These are phyloP conservation scores for Fusarium sp. DNA, from an alignment of 2,329 filamentous ascomycete genomes.

Conservation along the genomic window DNA sequence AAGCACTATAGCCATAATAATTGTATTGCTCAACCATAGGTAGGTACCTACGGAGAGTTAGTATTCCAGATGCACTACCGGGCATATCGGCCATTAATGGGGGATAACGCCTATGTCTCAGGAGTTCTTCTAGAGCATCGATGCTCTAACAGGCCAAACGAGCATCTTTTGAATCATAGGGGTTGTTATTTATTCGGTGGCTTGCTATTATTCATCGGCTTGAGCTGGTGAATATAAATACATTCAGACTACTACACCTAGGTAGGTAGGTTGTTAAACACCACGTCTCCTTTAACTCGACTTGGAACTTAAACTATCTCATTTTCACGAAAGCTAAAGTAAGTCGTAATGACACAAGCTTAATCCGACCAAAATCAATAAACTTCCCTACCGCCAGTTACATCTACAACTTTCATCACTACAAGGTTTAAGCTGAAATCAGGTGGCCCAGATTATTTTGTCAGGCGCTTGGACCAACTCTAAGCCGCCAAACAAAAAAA, in stretches of 20 bases:
- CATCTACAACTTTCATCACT: neutral
- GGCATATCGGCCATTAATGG: neutral
- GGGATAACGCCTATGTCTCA: constrained; percentile 25
- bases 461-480: constrained; percentile 44
- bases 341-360: too few relatives aligned
- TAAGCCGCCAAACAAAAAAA: constrained; percentile 39
- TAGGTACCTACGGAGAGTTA: too few relatives aligned
- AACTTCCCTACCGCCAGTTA: neutral
- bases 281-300: too few relatives aligned
- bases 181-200: neutral
- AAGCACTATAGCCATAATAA: too few relatives aligned
- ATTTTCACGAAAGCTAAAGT: too few relatives aligned
- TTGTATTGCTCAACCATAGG: too few relatives aligned
- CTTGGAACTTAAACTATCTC: too few relatives aligned
- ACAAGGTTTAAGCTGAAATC: constrained; percentile 4
- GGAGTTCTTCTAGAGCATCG: neutral
- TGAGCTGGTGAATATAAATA: too few relatives aligned
- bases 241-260: too few relatives aligned
- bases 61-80: neutral
- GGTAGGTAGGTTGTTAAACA: too few relatives aligned
- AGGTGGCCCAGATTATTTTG: constrained; percentile 40
- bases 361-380: too few relatives aligned
- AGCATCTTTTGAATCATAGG: constrained; percentile 4
- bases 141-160: constrained; percentile 8
- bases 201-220: neutral